Percentiles rank a stretch among this genome's conserved stretches.
Conservation (phyloP, 768 basidiomycete genomes). For the Boletus sp. region DNA sequence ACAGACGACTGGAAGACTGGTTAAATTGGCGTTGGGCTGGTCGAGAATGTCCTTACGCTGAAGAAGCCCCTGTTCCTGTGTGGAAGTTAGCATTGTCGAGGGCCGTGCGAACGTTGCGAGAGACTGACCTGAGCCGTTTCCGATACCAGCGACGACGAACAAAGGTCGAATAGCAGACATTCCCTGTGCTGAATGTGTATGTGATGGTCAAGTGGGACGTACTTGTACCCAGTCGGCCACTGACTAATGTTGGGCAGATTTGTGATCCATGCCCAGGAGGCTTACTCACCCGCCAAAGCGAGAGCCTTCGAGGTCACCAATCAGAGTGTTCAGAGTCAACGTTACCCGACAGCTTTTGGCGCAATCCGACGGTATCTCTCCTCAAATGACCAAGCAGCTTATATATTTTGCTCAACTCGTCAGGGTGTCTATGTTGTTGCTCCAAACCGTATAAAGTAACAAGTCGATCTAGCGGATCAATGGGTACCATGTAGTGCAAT, state of each 20-base stretch:
- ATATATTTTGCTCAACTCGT: neutral
- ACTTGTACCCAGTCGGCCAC: constrained; percentile 10
- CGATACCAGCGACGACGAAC: constrained; percentile 56
- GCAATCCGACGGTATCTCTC: constrained; percentile 2
- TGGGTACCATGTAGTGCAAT: constrained; percentile 41
- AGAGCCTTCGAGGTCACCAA: too few species aligned
- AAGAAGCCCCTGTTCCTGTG: constrained; percentile 54
- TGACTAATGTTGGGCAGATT: too few species aligned
- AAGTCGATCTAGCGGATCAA: constrained; percentile 14
- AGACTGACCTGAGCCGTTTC: constrained; percentile 36
- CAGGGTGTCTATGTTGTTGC: constrained; percentile 14
- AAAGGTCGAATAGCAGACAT: constrained; percentile 43
- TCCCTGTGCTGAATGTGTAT: constrained; percentile 1
- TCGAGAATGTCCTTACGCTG: constrained; percentile 42
- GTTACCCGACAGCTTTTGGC: neutral
- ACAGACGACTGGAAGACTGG: constrained; percentile 43
- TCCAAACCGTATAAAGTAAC: constrained; percentile 10
- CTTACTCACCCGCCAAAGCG: too few species aligned
- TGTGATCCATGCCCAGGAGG: too few species aligned
- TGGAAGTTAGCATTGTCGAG: neutral
- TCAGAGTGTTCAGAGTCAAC: too few species aligned
- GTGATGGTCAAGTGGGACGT: neutral
- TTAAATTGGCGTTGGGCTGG: neutral
- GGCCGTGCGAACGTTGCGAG: neutral
- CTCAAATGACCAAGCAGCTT: neutral